A percentile compares a stretch with the other conserved stretches of the same genome.
These are phyloP conservation scores for Scheffersomyces stipitis DNA, from an alignment of 805 yeast genomes.

Conservation along the genomic window DNA sequence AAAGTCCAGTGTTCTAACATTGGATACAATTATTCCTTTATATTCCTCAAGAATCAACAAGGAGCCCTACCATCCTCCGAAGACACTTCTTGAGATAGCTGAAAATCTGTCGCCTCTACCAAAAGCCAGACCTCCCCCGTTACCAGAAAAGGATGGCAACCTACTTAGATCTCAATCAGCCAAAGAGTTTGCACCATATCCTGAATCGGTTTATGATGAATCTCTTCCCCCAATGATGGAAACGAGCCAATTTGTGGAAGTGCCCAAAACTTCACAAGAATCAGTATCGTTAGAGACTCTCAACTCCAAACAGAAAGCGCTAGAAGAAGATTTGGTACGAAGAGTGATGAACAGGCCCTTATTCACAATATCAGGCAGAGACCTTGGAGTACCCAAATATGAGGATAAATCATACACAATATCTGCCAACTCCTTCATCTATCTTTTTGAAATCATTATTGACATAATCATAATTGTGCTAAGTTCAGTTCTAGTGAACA, in stretches of 20 bases:
- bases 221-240: conserved; percentile 26
- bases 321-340: conserved; percentile 29
- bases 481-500: conserved; percentile 22
- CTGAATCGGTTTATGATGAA: background rate
- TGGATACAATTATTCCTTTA: conserved; percentile 6
- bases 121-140: conserved; percentile 5
- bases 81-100: conserved; percentile 6
- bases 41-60: conserved; percentile 1
- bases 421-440: conserved; percentile 28
- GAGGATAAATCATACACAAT: conserved; percentile 16
- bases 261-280: conserved; percentile 1
- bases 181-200: conserved; percentile 1
- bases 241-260: conserved; percentile 13
- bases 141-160: conserved; percentile 11
- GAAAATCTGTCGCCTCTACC: conserved; percentile 2
- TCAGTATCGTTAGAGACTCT: conserved; percentile 12
- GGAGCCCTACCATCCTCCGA: background rate
- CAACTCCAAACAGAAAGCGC: conserved; percentile 18
- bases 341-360: conserved; percentile 36
- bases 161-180: conserved; percentile 4
- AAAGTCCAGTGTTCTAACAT: conserved; percentile 7
- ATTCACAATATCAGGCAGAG: conserved; percentile 18
- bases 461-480: conserved; percentile 28
- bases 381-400: conserved; percentile 12
- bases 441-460: conserved; percentile 28